A percentile compares a stretch with the other conserved stretches of the same genome.
Evolutionary conservation across 179 eudicot genomes (phyloP).

Genomic region (Beta corolliflora): DNA sequence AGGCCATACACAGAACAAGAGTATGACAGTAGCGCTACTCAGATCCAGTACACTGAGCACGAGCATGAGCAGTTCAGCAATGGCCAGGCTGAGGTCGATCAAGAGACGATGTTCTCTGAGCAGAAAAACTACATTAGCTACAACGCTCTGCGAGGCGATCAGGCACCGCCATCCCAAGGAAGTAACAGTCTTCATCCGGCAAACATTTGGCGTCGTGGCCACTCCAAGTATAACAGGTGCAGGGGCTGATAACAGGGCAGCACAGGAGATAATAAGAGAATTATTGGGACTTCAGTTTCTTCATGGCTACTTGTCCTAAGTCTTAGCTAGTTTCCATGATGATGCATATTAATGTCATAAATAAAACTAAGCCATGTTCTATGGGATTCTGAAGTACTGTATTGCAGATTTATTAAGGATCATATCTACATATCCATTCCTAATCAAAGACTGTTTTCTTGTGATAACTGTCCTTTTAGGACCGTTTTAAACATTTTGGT

Average conservation of each 20-base stretch:
- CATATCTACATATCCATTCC: not conserved
- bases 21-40: not conserved
- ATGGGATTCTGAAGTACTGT: slow-evolving; percentile 7
- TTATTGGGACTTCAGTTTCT: slow-evolving; percentile 10
- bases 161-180: slow-evolving; percentile 15
- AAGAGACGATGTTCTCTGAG: slow-evolving; percentile 7
- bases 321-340: not conserved
- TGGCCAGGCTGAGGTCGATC: slow-evolving; percentile 13
- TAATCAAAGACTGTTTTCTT: not conserved
- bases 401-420: not conserved
- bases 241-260: slow-evolving; percentile 15
- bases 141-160: slow-evolving; percentile 21
- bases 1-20: slow-evolving; percentile 19
- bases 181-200: slow-evolving; percentile 23
- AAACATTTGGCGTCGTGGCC: slow-evolving; percentile 32
- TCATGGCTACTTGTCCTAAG: slow-evolving; percentile 5
- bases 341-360: not conserved
- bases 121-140: slow-evolving; percentile 33
- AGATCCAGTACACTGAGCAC: slow-evolving; percentile 14
- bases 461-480: too few relatives aligned
- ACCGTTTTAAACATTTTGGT: too few relatives aligned
- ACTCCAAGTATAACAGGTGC: slow-evolving; percentile 27
- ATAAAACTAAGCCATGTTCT: slow-evolving; percentile 16
- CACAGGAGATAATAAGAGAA: not conserved
- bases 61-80: not conserved